phyloP scores from a whole-genome alignment of 495 filamentous ascomycete genomes.

The Tuber aestivum region DNA sequence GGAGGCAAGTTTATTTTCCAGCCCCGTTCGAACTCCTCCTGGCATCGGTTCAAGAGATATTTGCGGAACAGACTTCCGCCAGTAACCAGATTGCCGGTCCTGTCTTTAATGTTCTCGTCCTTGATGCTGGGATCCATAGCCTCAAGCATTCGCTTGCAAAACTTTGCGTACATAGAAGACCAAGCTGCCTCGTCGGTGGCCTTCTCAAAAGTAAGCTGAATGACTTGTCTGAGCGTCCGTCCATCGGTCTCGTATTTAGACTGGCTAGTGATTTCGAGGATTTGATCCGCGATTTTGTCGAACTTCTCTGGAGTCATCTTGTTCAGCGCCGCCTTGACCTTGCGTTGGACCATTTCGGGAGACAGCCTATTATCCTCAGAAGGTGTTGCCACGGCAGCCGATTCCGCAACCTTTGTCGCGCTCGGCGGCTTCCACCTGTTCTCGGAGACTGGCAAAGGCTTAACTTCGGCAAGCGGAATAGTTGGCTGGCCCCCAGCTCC shows the following conservation, averaged over 20 bases:
- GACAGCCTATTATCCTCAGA: constrained; percentile 59
- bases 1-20: constrained; percentile 88
- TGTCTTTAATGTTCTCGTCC: constrained; percentile 87
- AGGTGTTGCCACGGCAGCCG: constrained; percentile 52
- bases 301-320: constrained; percentile 99
- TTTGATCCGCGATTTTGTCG: constrained; percentile 88
- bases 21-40: constrained; percentile 97
- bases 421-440: constrained; percentile 89
- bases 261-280: constrained; percentile 84
- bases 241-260: constrained; percentile 94
- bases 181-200: constrained; percentile 97
- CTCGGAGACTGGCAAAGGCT: constrained; percentile 63
- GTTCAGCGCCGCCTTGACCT: constrained; percentile 96
- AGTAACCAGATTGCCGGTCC: constrained; percentile 73
- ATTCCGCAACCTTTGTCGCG: constrained; percentile 51
- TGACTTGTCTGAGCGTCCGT: constrained; percentile 91
- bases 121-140: constrained; percentile 92
- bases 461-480: constrained; percentile 87
- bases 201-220: constrained; percentile 98
- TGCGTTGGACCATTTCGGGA: constrained; percentile 91
- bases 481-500: constrained; percentile 63
- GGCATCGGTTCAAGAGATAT: constrained; percentile 96
- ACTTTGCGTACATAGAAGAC: constrained; percentile 98
- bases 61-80: constrained; percentile 95
- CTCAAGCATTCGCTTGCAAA: constrained; percentile 94